Evolutionary conservation across 2,329 filamentous ascomycete species (phyloP).

Genomic region (Colletotrichum liaoningense): DNA sequence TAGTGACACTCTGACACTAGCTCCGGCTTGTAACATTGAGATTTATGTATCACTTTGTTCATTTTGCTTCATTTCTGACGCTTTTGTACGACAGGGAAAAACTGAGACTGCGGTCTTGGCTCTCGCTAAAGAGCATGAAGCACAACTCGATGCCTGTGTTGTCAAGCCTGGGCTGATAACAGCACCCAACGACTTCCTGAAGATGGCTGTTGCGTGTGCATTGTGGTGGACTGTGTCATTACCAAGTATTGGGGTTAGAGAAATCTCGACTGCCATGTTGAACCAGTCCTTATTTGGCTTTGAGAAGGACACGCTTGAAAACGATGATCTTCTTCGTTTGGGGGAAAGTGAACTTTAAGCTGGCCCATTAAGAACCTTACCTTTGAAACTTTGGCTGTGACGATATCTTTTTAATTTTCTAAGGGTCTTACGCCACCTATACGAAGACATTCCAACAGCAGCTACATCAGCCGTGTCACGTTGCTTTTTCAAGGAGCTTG

Average conservation of each 20-base stretch:
- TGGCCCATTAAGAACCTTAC: too few relatives aligned
- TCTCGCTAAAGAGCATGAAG: slow-evolving; percentile 51
- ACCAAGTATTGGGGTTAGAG: slow-evolving; percentile 47
- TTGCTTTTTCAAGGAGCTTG: too few relatives aligned
- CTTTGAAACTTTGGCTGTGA: too few relatives aligned
- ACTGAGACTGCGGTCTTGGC: slow-evolving; percentile 40
- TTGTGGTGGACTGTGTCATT: slow-evolving; percentile 41
- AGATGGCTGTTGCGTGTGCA: slow-evolving; percentile 38
- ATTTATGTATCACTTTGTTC: neutral
- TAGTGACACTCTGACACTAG: too few relatives aligned
- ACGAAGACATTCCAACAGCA: too few relatives aligned
- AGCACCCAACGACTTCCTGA: neutral
- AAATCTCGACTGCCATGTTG: slow-evolving; percentile 56
- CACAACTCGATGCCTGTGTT: slow-evolving; percentile 50
- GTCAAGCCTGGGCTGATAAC: slow-evolving; percentile 57
- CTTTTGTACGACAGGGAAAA: neutral
- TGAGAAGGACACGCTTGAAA: slow-evolving; percentile 56
- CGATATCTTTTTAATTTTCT: too few relatives aligned
- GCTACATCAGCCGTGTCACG: too few relatives aligned
- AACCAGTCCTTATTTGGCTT: slow-evolving; percentile 57
- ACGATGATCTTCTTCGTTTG: slow-evolving; percentile 51
- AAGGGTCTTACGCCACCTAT: too few relatives aligned
- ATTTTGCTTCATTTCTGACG: neutral
- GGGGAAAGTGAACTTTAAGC: neutral
- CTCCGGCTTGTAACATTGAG: too few relatives aligned